phyloP scores from a whole-genome alignment of 2,329 filamentous ascomycete species.

The Thermochaetoides dissita region DNA sequence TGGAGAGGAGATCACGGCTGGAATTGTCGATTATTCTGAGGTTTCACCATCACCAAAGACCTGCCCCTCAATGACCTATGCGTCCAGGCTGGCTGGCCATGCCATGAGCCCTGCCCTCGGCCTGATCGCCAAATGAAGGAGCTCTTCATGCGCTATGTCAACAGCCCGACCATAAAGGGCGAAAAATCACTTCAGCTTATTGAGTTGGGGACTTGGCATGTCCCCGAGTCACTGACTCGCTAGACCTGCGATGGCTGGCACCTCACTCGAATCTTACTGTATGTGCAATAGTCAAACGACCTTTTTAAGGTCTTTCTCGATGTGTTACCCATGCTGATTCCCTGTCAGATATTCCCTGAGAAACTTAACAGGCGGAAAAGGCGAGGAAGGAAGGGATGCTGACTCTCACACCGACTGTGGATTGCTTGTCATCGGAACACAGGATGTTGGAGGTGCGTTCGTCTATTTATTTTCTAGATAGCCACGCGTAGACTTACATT shows the following conservation, averaged over 20 bases:
- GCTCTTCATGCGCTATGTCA: conserved; percentile 27
- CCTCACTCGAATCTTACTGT: conserved; percentile 16
- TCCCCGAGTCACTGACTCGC: conserved; percentile 19
- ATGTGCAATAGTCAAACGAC: conserved; percentile 19
- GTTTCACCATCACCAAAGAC: conserved; percentile 40
- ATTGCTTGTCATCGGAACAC: conserved; percentile 34
- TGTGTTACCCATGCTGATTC: conserved; percentile 3
- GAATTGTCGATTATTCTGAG: conserved; percentile 36
- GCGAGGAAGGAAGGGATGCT: conserved; percentile 34
- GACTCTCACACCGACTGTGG: conserved; percentile 39
- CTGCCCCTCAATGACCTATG: conserved; percentile 24
- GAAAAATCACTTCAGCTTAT: conserved; percentile 32
- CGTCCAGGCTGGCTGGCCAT: conserved; percentile 30
- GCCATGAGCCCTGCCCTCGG: conserved; percentile 36
- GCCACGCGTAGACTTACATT: neutral
- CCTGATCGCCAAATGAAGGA: conserved; percentile 27
- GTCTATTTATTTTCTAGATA: neutral
- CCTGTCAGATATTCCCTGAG: conserved; percentile 20
- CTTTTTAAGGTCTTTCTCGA: conserved; percentile 26
- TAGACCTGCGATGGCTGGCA: conserved; percentile 37
- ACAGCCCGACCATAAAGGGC: conserved; percentile 26
- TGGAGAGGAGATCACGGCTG: conserved; percentile 33
- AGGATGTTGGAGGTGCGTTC: conserved; percentile 32
- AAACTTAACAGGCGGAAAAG: conserved; percentile 31
- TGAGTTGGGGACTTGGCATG: conserved; percentile 28